phyloP scores from a whole-genome alignment of 1,284 basidiomycete species.

The Apiotrichum porosum region DNA sequence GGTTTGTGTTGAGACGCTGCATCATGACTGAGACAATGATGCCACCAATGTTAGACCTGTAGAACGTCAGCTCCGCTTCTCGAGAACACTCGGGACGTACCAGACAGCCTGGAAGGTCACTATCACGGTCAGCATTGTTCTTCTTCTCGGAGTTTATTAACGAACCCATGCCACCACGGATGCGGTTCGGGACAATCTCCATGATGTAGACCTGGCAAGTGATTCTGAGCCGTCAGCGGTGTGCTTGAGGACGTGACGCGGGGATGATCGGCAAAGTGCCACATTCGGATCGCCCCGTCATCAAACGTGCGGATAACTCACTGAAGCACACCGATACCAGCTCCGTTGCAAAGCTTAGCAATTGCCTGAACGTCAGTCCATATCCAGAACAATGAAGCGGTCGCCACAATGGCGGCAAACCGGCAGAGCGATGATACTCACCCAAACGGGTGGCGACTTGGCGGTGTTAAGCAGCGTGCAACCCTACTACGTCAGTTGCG shows the following conservation, averaged over 20 bases:
- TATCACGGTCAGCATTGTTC: too few species aligned
- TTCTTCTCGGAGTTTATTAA: too few species aligned
- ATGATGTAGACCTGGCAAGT: conserved; percentile 11
- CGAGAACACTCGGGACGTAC: too few species aligned
- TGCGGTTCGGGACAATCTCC: conserved; percentile 9
- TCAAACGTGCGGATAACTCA: too few species aligned
- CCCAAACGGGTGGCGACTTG: conserved; percentile 5
- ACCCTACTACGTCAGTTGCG: conserved; percentile 10
- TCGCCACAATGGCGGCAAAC: too few species aligned
- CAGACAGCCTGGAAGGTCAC: too few species aligned
- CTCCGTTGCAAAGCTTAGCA: conserved; percentile 15
- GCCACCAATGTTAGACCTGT: not conserved
- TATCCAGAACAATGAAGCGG: too few species aligned
- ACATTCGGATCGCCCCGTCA: too few species aligned
- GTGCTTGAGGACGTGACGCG: too few species aligned
- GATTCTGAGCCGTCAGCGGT: too few species aligned
- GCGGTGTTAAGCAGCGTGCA: conserved; percentile 13
- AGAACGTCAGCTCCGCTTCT: too few species aligned
- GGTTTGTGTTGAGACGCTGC: conserved; percentile 8
- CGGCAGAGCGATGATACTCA: not conserved
- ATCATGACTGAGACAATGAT: conserved; percentile 12
- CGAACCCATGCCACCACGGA: conserved; percentile 8
- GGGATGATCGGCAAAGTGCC: not conserved
- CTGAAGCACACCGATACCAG: conserved; percentile 14
- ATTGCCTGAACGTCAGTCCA: not conserved